A percentile compares a stretch with the other conserved stretches of the same genome.
Conservation (phyloP, 768 basidiomycete genomes). For the Leccinellum rugosiceps region DNA sequence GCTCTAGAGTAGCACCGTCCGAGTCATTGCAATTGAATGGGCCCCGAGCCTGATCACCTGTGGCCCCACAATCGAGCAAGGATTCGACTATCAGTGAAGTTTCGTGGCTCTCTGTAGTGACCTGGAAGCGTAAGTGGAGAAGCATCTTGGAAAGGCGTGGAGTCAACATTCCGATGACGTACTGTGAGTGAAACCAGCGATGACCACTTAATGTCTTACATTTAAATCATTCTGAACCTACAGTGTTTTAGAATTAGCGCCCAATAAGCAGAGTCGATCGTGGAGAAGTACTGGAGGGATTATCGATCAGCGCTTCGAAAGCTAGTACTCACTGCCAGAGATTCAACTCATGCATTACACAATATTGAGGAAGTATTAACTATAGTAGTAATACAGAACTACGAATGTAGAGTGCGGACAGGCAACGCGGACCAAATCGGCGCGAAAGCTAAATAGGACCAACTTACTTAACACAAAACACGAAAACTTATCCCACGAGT, state of each 20-base stretch:
- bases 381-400: background rate
- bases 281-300: background rate
- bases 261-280: background rate
- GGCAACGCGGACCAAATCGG: constrained; percentile 10
- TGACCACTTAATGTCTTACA: constrained; percentile 3
- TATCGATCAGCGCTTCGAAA: background rate
- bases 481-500: background rate
- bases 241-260: constrained; percentile 1
- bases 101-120: background rate
- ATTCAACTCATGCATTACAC: background rate
- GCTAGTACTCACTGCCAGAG: background rate
- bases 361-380: background rate
- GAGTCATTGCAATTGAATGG: background rate
- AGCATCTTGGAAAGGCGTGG: background rate
- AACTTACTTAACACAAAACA: background rate
- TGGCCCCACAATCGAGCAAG: background rate
- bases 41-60: background rate
- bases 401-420: constrained; percentile 2
- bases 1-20: background rate
- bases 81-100: background rate
- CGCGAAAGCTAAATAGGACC: background rate
- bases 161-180: background rate
- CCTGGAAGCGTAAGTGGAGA: background rate
- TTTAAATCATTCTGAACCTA: background rate
- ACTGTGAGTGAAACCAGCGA: background rate